A percentile compares a stretch with the other conserved stretches of the same genome.
phyloP scores from a whole-genome alignment of 2,329 filamentous ascomycete genomes.

The Chaetomiaceae sp. region DNA sequence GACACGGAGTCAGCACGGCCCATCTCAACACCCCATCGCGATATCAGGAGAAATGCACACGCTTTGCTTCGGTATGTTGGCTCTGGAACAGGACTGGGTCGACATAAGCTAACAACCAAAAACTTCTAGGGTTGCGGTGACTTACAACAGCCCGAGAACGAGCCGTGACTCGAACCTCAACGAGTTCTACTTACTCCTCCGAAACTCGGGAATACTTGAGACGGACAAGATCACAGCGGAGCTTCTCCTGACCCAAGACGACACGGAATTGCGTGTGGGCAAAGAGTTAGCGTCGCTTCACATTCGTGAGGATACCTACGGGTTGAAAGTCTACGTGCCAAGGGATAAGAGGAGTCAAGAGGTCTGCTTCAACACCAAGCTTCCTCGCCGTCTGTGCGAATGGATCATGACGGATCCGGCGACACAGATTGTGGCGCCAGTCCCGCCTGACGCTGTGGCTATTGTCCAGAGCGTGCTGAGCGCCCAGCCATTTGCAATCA shows the following conservation, averaged over 20 bases:
- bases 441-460: not conserved
- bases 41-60: constrained; percentile 15
- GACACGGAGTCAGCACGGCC: constrained; percentile 8
- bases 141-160: constrained; percentile 3
- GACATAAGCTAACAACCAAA: not conserved
- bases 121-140: constrained; percentile 1
- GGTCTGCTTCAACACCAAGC: constrained; percentile 25
- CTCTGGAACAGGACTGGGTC: not conserved
- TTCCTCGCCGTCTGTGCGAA: constrained; percentile 26
- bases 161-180: not conserved
- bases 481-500: constrained; percentile 1
- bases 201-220: not conserved
- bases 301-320: not conserved
- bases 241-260: not conserved
- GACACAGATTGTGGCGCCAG: constrained; percentile 9
- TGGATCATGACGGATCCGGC: constrained; percentile 32
- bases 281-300: constrained; percentile 1
- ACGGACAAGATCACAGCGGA: not conserved
- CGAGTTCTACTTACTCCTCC: constrained; percentile 1
- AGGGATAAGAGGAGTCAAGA: constrained; percentile 10
- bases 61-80: constrained; percentile 4
- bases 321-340: constrained; percentile 2
- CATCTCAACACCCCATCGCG: constrained; percentile 21
- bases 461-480: constrained; percentile 6
- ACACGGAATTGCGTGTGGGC: not conserved